Evolutionary conservation across 176 grass and related monocot species (phyloP).

Genomic region (Melocanna baccifera): DNA sequence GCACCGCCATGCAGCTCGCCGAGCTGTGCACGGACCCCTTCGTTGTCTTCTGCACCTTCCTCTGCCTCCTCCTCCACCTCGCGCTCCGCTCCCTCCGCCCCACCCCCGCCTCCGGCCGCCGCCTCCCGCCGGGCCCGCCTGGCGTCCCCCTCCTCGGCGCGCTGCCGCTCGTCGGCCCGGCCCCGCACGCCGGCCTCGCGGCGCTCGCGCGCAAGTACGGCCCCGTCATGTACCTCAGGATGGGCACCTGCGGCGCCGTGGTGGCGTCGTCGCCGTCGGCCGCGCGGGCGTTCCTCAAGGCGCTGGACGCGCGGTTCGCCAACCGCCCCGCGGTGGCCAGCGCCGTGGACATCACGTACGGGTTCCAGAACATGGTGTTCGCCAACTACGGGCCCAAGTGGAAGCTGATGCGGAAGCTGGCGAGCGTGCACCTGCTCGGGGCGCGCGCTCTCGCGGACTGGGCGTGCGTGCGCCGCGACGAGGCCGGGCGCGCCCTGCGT

Average conservation of each 20-base stretch:
- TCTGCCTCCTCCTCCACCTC: slow-evolving; percentile 71
- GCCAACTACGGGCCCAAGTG: slow-evolving; percentile 61
- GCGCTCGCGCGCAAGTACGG: slow-evolving; percentile 52
- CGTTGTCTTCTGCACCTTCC: slow-evolving; percentile 36
- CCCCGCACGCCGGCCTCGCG: slow-evolving; percentile 66
- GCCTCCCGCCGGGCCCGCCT: slow-evolving; percentile 42
- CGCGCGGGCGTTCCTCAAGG: slow-evolving; percentile 65
- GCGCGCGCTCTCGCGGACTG: slow-evolving; percentile 64
- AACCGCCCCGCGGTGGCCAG: slow-evolving; percentile 67
- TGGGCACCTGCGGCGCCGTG: slow-evolving; percentile 61
- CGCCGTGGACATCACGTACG: slow-evolving; percentile 71
- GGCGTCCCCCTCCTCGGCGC: slow-evolving; percentile 64
- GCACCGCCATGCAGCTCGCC: slow-evolving; percentile 26
- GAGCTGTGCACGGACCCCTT: slow-evolving; percentile 51
- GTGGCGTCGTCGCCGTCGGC: slow-evolving; percentile 63
- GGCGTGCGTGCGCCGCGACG: slow-evolving; percentile 57
- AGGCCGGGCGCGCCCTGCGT: slow-evolving; percentile 30
- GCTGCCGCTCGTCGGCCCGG: slow-evolving; percentile 60
- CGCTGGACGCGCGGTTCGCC: slow-evolving; percentile 58
- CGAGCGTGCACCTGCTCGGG: slow-evolving; percentile 76
- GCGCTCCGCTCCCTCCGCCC: slow-evolving; percentile 28
- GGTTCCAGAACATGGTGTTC: slow-evolving; percentile 83
- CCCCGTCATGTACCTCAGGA: slow-evolving; percentile 78
- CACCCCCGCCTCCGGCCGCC: background rate
- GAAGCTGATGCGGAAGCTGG: slow-evolving; percentile 90